phyloP scores from a whole-genome alignment of 768 basidiomycete genomes.

The Nevesoporus exiguus region DNA sequence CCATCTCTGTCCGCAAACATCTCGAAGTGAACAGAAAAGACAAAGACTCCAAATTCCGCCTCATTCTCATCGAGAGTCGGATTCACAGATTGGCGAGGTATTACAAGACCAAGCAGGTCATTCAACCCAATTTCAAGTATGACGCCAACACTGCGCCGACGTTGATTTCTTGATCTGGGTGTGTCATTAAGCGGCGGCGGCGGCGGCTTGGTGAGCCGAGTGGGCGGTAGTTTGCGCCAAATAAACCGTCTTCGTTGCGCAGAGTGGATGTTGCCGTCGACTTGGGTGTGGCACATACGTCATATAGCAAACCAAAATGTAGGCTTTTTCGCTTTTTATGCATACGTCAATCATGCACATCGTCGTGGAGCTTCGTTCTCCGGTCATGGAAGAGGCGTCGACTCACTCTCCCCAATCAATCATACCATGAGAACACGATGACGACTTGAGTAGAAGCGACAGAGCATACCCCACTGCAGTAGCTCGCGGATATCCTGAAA shows the following conservation, averaged over 20 bases:
- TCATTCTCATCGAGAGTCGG: constrained; percentile 98
- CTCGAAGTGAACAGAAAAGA: constrained; percentile 97
- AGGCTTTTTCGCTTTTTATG: constrained; percentile 20
- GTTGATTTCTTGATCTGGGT: constrained; percentile 62
- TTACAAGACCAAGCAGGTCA: constrained; percentile 98
- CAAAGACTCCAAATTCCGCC: constrained; percentile 95
- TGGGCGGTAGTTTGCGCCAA: background rate
- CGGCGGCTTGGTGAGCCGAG: background rate
- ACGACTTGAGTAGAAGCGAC: too few relatives aligned
- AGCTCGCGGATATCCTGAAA: too few relatives aligned
- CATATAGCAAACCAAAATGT: constrained; percentile 18
- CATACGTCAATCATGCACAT: constrained; percentile 12
- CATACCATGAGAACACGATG: too few relatives aligned
- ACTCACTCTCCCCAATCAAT: too few relatives aligned
- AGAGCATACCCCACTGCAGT: too few relatives aligned
- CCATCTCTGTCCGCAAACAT: constrained; percentile 98
- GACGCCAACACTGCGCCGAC: constrained; percentile 94
- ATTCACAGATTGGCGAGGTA: constrained; percentile 98
- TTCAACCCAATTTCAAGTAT: constrained; percentile 98
- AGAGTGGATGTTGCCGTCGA: background rate
- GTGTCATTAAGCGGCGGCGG: background rate
- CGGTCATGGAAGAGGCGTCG: too few relatives aligned
- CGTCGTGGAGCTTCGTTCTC: too few relatives aligned
- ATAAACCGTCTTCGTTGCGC: background rate
- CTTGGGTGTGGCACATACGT: constrained; percentile 8